phyloP scores from a whole-genome alignment of 1,284 basidiomycete species.

The Apiotrichum domesticum region DNA sequence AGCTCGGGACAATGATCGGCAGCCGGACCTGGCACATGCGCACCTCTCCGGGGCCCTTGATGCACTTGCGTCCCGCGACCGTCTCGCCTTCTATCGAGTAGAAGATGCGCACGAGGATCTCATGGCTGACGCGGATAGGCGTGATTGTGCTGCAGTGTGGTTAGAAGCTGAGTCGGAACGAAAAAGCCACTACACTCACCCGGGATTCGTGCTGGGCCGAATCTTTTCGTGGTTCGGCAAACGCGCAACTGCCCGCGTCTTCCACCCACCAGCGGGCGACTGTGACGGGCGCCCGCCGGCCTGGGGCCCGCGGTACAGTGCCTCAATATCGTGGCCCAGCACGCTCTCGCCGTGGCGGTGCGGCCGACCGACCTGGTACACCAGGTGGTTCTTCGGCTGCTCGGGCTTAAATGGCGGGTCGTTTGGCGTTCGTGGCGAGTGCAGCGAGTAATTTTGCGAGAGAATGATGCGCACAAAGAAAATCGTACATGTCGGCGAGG shows the following conservation, averaged over 20 bases:
- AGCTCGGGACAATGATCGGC: conserved; percentile 39
- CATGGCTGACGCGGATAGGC: conserved; percentile 41
- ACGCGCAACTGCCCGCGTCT: conserved; percentile 32
- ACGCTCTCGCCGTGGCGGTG: conserved; percentile 26
- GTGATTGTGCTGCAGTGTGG: conserved; percentile 29
- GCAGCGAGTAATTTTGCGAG: conserved; percentile 33
- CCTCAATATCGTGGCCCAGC: conserved; percentile 25
- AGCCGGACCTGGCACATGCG: conserved; percentile 39
- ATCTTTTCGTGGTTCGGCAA: conserved; percentile 44
- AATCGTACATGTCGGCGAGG: conserved; percentile 35
- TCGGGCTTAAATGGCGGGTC: conserved; percentile 29
- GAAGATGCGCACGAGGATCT: conserved; percentile 39
- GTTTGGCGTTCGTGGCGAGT: conserved; percentile 39
- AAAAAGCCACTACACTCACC: conserved; percentile 23
- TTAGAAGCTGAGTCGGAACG: too few relatives aligned
- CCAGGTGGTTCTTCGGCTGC: conserved; percentile 26
- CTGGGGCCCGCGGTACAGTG: conserved; percentile 36
- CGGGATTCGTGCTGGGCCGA: conserved; percentile 39
- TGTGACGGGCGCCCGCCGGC: conserved; percentile 21
- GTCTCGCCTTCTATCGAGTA: conserved; percentile 43
- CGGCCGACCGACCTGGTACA: conserved; percentile 36
- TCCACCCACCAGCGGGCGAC: conserved; percentile 20
- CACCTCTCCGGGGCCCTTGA: conserved; percentile 39
- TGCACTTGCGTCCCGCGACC: conserved; percentile 13
- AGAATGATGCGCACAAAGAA: conserved; percentile 42